Percentiles rank a stretch among this genome's conserved stretches.
These are phyloP conservation scores for Colletotrichum truncatum DNA, from an alignment of 2,329 filamentous ascomycete genomes.

Conservation along the genomic window DNA sequence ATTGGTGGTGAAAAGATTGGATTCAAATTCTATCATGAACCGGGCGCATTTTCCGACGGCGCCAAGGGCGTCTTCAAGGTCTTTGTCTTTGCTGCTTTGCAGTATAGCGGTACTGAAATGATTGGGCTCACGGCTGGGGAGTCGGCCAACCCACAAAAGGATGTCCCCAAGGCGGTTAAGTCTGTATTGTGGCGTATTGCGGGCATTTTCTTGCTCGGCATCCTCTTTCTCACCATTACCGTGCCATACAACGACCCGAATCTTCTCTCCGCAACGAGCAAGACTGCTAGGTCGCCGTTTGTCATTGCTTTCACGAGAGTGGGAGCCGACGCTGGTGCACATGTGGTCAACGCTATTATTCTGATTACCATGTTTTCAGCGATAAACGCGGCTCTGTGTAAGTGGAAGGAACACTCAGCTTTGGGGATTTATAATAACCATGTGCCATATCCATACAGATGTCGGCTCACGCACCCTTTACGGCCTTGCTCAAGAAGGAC, in stretches of 20 bases:
- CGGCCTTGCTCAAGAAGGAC: slow-evolving; percentile 60
- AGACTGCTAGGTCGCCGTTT: slow-evolving; percentile 56
- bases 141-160: slow-evolving; percentile 55
- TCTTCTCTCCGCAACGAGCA: slow-evolving; percentile 55
- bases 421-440: too few species aligned
- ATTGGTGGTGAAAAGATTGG: slow-evolving; percentile 34
- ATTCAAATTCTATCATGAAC: slow-evolving; percentile 24
- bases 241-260: slow-evolving; percentile 61
- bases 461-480: slow-evolving; percentile 64
- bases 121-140: slow-evolving; percentile 35
- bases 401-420: too few species aligned
- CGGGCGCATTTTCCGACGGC: slow-evolving; percentile 34
- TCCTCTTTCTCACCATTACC: slow-evolving; percentile 62
- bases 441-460: too few species aligned
- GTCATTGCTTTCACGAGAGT: slow-evolving; percentile 60
- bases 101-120: slow-evolving; percentile 34
- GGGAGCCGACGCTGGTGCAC: slow-evolving; percentile 59
- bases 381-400: slow-evolving; percentile 62
- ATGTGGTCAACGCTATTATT: slow-evolving; percentile 64
- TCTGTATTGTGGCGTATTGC: slow-evolving; percentile 36
- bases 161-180: slow-evolving; percentile 36
- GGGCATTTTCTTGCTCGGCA: slow-evolving; percentile 55
- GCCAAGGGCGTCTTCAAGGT: slow-evolving; percentile 34
- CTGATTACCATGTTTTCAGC: slow-evolving; percentile 61
- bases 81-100: slow-evolving; percentile 33